phyloP scores from a whole-genome alignment of 192 early-diverging fungal genomes.

The Coemansia umbellata region DNA sequence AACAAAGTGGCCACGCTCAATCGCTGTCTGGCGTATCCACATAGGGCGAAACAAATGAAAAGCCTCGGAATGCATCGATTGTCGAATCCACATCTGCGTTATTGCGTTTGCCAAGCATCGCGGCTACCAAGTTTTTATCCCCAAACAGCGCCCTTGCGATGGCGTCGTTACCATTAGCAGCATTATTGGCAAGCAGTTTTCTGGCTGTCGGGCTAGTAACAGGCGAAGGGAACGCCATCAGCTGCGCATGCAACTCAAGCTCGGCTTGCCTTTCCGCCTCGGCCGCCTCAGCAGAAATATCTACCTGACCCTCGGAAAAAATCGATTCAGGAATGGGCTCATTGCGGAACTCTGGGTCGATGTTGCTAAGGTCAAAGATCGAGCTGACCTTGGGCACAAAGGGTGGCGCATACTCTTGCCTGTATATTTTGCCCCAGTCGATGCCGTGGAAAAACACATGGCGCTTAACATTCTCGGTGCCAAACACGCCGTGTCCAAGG shows the following conservation, averaged over 20 bases:
- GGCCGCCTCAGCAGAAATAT: conserved; percentile 13
- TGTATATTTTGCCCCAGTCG: conserved; percentile 60
- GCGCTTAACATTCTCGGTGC: conserved; percentile 53
- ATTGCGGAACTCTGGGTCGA: conserved; percentile 42
- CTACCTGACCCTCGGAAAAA: conserved; percentile 17
- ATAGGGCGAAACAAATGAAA: conserved; percentile 41
- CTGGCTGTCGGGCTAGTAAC: conserved; percentile 2
- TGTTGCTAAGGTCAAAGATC: conserved; percentile 34
- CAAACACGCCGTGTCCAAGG: conserved; percentile 54
- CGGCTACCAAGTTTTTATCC: neutral
- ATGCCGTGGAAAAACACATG: conserved; percentile 57
- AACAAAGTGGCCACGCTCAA: conserved; percentile 8
- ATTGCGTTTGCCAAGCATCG: conserved; percentile 7
- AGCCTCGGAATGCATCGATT: conserved; percentile 41
- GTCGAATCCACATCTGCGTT: conserved; percentile 22
- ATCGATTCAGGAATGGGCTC: conserved; percentile 33
- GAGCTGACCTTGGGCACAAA: conserved; percentile 58
- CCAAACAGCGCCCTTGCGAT: neutral
- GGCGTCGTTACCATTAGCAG: neutral
- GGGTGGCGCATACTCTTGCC: conserved; percentile 56
- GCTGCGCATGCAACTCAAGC: conserved; percentile 20
- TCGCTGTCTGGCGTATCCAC: conserved; percentile 23
- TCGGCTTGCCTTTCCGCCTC: conserved; percentile 25
- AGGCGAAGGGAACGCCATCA: conserved; percentile 21
- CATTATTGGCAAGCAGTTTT: neutral